These are phyloP conservation scores for Fusarium mangiferae DNA, from an alignment of 2,329 filamentous ascomycete genomes.

Conservation along the genomic window DNA sequence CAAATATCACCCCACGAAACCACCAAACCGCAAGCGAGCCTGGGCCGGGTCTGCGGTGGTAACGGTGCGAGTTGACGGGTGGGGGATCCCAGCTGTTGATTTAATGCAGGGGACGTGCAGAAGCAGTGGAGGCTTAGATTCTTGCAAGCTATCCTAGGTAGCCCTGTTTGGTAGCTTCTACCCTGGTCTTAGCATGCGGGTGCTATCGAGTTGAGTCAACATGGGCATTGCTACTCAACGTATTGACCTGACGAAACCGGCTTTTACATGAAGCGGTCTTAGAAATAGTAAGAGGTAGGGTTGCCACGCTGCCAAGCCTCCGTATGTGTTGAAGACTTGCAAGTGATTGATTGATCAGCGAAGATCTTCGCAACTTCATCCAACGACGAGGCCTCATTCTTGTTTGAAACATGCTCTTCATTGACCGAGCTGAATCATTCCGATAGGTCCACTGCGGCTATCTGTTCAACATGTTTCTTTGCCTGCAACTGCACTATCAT, in stretches of 20 bases:
- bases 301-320: constrained; percentile 22
- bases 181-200: constrained; percentile 36
- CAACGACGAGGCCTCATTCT: constrained; percentile 14
- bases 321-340: neutral
- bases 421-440: neutral
- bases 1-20: constrained; percentile 44
- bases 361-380: constrained; percentile 15
- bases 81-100: constrained; percentile 38
- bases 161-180: neutral
- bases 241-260: constrained; percentile 24
- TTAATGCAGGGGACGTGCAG: constrained; percentile 39
- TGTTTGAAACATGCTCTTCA: constrained; percentile 18
- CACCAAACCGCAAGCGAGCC: constrained; percentile 38
- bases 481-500: neutral
- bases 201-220: constrained; percentile 27
- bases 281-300: constrained; percentile 7
- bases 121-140: constrained; percentile 30
- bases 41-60: constrained; percentile 38
- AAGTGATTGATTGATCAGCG: constrained; percentile 16
- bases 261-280: constrained; percentile 15
- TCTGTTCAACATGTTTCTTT: neutral
- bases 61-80: constrained; percentile 39
- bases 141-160: neutral
- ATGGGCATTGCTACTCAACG: constrained; percentile 12
- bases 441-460: neutral